Conservation (phyloP, 305 asterid species). For the Solanum hybrid region DNA sequence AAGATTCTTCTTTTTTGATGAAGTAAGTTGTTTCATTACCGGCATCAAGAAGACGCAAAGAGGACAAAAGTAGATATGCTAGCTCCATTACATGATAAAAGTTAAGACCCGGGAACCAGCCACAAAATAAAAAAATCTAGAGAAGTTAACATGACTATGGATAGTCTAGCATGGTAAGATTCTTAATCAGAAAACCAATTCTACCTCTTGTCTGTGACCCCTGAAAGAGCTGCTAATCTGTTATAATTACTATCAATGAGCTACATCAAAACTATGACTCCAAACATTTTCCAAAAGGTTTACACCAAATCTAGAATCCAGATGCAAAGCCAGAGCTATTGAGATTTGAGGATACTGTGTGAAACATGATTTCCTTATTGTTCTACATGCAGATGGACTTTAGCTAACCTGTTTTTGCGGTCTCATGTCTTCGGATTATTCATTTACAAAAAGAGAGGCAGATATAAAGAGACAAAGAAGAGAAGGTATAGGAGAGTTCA, state of each 20-base stretch:
- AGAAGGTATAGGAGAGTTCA: not conserved
- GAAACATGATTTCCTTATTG: not conserved
- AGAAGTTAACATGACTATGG: not conserved
- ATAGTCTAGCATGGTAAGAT: not conserved
- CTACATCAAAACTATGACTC: not conserved
- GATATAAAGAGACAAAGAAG: not conserved
- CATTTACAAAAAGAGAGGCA: not conserved
- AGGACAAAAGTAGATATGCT: not conserved
- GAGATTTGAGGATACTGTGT: not conserved
- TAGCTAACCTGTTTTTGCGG: not conserved
- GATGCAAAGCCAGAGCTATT: not conserved
- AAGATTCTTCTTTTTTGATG: not conserved
- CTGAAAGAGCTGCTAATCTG: not conserved
- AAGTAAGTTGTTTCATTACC: not conserved
- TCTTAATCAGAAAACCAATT: not conserved
- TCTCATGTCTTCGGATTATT: not conserved
- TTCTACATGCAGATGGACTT: not conserved
- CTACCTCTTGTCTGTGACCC: not conserved
- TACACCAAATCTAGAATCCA: not conserved
- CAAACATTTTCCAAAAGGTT: not conserved
- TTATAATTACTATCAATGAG: not conserved
- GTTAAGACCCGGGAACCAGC: not conserved
- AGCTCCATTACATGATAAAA: not conserved
- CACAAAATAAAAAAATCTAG: not conserved
- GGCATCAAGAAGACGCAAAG: not conserved